Evolutionary conservation across 2,329 filamentous ascomycete species (phyloP), one percentile per base, ranked within the genome.

Genomic region (Penicillium sp.): DNA sequence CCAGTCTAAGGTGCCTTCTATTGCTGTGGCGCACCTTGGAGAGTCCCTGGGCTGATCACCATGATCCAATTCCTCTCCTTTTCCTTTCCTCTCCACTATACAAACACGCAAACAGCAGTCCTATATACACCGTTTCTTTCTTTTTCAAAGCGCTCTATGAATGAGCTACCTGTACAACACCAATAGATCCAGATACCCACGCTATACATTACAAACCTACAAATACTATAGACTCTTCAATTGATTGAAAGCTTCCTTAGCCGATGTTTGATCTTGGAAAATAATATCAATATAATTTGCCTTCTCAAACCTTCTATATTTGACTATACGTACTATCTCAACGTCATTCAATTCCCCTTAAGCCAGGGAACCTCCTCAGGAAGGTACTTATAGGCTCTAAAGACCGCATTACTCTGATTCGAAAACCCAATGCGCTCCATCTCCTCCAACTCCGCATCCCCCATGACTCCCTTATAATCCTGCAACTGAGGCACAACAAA

Each of bases 331-430:
- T 26, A 4, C 37, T 4, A 22, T 22, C 1, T 22, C n/a, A 8
- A 21, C 10, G 10, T 22, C 39, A 13, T 10, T 42, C 39, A 42
- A 22, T 42, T 14, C 39, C 11, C 39, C n/a, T 61, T 63, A 19
- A 76, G 37, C 77, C 77, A 80, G 14, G 74, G 75, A 33, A 80
- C 64, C 56, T 79, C 66, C 42, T 78, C 72, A 16, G 69, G 65
- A 1, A 66, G 64, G 63, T 80, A 79, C 57, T 76, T 75, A 54
- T 80, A 79, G 31, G 77, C 77, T 49, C 78, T 60, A 57, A 81
- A 79, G 19, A 79, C 48, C 1, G 77, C 78, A 70, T 80, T 81
- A 1, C 72, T 72, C 44, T 73, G 66, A 61, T 74, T 75, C 19
- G 70, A 66, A 54, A 79, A 79, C 22, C 64, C 63, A 37, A 76